Conservation (phyloP, 352 stramenopile species). For the Globisporangium barbulae region DNA sequence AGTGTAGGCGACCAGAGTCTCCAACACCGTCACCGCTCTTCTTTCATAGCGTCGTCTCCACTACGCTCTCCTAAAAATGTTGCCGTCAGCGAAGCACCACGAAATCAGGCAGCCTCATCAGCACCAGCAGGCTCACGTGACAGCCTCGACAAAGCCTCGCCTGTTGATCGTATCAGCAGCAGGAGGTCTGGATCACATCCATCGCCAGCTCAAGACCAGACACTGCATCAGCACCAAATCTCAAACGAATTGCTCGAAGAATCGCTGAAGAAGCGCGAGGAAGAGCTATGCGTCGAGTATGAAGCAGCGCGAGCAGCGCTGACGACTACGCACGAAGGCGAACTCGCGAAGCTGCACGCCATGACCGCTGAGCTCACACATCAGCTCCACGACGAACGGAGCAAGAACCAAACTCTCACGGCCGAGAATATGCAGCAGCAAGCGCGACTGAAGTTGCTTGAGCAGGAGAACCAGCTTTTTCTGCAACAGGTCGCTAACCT, state of each 20-base stretch:
- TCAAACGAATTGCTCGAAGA: background rate
- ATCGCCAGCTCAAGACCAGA: background rate
- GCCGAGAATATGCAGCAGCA: conserved; percentile 1
- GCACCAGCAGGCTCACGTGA: background rate
- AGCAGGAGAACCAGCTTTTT: conserved; percentile 21
- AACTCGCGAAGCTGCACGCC: conserved; percentile 10
- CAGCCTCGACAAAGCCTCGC: background rate
- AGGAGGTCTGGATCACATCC: background rate
- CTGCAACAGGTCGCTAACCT: conserved; percentile 18
- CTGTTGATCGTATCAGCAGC: background rate
- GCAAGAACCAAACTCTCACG: background rate
- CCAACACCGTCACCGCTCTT: background rate
- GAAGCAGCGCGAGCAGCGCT: conserved; percentile 6
- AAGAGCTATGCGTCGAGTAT: conserved; percentile 10
- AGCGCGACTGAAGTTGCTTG: background rate
- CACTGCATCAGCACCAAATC: background rate
- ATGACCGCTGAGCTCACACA: conserved; percentile 7
- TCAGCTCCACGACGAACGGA: conserved; percentile 11
- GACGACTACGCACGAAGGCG: background rate
- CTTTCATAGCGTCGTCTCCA: conserved; percentile 4
- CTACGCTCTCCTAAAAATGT: conserved; percentile 12
- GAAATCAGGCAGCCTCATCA: background rate
- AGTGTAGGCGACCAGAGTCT: background rate
- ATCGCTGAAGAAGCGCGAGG: conserved; percentile 8
- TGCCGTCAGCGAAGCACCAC: background rate